These are phyloP conservation scores for Phalaenopsis hybrid DNA, from an alignment of 116 monocot genomes.

Conservation along the genomic window DNA sequence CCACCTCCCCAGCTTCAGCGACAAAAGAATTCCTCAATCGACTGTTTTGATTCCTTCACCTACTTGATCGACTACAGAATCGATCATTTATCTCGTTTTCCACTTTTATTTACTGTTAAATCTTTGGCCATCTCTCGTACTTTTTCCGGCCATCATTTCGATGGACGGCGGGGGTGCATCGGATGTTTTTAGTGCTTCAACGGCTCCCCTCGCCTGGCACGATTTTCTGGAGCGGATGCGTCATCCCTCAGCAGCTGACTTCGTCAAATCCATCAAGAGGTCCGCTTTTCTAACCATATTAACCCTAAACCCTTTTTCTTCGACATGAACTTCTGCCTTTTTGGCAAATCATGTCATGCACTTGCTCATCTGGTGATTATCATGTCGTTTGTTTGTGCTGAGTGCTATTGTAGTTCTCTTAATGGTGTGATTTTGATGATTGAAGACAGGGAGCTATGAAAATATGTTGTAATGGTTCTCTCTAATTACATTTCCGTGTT, in stretches of 20 bases:
- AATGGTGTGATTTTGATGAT: not conserved
- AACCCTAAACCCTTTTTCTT: not conserved
- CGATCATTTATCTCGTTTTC: not conserved
- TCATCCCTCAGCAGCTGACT: conserved; percentile 83
- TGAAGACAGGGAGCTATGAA: not conserved
- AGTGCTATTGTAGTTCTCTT: not conserved
- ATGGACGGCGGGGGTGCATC: conserved; percentile 36
- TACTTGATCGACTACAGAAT: not conserved
- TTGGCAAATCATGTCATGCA: not conserved
- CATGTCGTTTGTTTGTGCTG: not conserved
- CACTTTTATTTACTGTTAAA: not conserved
- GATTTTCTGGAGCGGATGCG: conserved; percentile 98
- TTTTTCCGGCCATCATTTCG: not conserved
- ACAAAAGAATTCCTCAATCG: not conserved
- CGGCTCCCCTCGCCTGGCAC: conserved; percentile 83
- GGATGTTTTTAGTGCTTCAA: conserved; percentile 47
- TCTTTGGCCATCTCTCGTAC: not conserved
- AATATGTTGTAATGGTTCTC: not conserved
- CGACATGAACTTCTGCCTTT: not conserved
- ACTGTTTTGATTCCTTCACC: not conserved
- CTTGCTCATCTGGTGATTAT: not conserved
- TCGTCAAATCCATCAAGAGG: conserved; percentile 90
- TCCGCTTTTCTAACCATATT: not conserved
- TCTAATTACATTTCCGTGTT: not conserved
- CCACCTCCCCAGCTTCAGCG: too few relatives aligned